Evolutionary conservation across 331 rosid genomes (phyloP).

Genomic region (Quercus tomentella): DNA sequence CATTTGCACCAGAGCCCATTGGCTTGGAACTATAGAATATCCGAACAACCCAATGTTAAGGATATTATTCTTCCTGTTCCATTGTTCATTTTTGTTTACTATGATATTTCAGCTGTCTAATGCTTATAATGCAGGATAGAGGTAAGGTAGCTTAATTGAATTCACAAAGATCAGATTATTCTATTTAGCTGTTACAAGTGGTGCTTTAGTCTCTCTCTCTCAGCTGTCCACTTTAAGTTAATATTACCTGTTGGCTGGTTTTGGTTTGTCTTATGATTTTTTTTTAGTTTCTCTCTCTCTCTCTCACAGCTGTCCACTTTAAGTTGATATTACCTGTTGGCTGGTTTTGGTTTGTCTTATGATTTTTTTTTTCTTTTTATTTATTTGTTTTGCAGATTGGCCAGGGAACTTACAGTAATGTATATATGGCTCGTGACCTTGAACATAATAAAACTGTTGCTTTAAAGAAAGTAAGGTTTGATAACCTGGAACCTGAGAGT

Average conservation of each 20-base stretch:
- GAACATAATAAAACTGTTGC: slow-evolving; percentile 89
- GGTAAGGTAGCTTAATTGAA: not conserved
- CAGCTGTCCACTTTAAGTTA: not conserved
- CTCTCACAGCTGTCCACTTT: not conserved
- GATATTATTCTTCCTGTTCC: not conserved
- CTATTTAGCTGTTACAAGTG: not conserved
- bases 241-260: slow-evolving; percentile 12
- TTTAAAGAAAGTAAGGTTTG: slow-evolving; percentile 88
- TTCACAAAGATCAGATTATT: not conserved
- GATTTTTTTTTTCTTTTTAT: slow-evolving; percentile 3
- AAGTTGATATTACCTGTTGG: slow-evolving; percentile 10
- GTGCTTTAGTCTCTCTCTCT: not conserved
- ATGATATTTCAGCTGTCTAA: not conserved
- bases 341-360: slow-evolving; percentile 3
- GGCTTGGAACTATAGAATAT: too few relatives aligned
- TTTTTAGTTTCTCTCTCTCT: not conserved
- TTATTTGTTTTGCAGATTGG: slow-evolving; percentile 63
- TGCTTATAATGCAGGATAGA: not conserved
- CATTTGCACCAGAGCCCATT: too few relatives aligned
- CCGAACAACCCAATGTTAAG: too few relatives aligned
- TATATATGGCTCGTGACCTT: slow-evolving; percentile 90
- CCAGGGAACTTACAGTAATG: slow-evolving; percentile 94
- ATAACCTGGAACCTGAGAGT: slow-evolving; percentile 91
- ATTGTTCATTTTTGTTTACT: not conserved
- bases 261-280: not conserved